phyloP scores from a whole-genome alignment of 148 eudicot genomes.

The Amaranthus hypochondriacus region DNA sequence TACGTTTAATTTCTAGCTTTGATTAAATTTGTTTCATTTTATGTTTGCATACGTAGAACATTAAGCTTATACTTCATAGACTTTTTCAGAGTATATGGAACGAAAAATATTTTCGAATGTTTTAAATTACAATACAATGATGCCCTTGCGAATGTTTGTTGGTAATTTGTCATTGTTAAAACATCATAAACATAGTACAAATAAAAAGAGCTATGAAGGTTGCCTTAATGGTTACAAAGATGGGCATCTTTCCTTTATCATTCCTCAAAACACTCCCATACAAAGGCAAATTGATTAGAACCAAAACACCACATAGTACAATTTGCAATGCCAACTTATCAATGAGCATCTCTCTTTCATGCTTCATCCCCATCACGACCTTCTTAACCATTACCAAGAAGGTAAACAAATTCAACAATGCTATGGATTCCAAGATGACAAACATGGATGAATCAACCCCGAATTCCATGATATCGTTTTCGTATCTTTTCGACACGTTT shows the following conservation, averaged over 20 bases:
- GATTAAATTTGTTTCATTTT: too few species aligned
- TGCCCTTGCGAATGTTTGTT: too few species aligned
- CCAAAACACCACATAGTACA: conserved; percentile 43
- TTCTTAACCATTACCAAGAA: conserved; percentile 21
- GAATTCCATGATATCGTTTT: conserved; percentile 73
- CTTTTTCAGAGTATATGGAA: too few species aligned
- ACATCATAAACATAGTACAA: conserved; percentile 29
- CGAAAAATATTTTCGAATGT: too few species aligned
- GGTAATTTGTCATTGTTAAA: too few species aligned
- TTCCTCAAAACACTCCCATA: conserved; percentile 54
- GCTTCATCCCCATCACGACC: not conserved
- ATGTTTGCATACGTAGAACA: too few species aligned
- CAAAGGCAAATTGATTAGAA: conserved; percentile 54
- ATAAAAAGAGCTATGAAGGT: conserved; percentile 31
- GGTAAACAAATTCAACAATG: conserved; percentile 50
- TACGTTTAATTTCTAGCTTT: too few species aligned
- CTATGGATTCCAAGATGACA: conserved; percentile 43
- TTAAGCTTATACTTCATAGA: too few species aligned
- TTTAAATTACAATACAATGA: too few species aligned
- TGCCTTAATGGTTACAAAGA: conserved; percentile 44
- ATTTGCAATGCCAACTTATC: conserved; percentile 43
- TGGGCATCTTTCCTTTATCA: conserved; percentile 69
- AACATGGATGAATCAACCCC: conserved; percentile 57
- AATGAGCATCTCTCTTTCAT: conserved; percentile 4
- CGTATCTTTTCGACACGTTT: conserved; percentile 45